These are phyloP conservation scores for Pholiota conissans DNA, from an alignment of 768 basidiomycete species.

Conservation along the genomic window DNA sequence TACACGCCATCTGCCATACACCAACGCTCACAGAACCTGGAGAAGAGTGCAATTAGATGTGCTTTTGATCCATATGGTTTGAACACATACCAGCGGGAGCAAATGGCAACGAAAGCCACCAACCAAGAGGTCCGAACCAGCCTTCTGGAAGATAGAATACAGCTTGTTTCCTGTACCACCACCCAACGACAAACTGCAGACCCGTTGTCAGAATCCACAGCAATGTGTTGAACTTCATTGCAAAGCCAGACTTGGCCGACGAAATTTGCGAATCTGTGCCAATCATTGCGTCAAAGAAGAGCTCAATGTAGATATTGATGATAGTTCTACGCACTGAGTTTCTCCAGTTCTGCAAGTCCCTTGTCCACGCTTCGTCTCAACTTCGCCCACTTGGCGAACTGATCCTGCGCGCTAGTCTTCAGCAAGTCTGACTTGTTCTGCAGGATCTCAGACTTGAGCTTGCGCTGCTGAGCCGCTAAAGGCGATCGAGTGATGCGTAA, in stretches of 20 bases:
- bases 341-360: slow-evolving; percentile 86
- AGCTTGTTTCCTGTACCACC: slow-evolving; percentile 89
- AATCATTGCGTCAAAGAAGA: background rate
- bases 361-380: slow-evolving; percentile 89
- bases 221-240: slow-evolving; percentile 66
- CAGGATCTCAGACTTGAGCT: slow-evolving; percentile 80
- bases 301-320: background rate
- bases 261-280: slow-evolving; percentile 65
- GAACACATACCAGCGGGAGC: slow-evolving; percentile 75
- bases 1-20: slow-evolving; percentile 95
- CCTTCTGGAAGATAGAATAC: slow-evolving; percentile 91
- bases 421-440: slow-evolving; percentile 80
- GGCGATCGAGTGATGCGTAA: slow-evolving; percentile 62
- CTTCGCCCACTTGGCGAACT: slow-evolving; percentile 99
- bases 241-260: slow-evolving; percentile 59
- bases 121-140: slow-evolving; percentile 87
- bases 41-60: slow-evolving; percentile 1
- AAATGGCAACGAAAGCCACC: slow-evolving; percentile 90
- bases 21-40: slow-evolving; percentile 90
- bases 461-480: slow-evolving; percentile 56
- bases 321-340: slow-evolving; percentile 73
- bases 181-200: slow-evolving; percentile 78
- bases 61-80: background rate
- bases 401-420: slow-evolving; percentile 92
- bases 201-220: slow-evolving; percentile 90